Evolutionary conservation across 352 stramenopile species (phyloP).

Genomic region (Globisporangium paroecandrum): DNA sequence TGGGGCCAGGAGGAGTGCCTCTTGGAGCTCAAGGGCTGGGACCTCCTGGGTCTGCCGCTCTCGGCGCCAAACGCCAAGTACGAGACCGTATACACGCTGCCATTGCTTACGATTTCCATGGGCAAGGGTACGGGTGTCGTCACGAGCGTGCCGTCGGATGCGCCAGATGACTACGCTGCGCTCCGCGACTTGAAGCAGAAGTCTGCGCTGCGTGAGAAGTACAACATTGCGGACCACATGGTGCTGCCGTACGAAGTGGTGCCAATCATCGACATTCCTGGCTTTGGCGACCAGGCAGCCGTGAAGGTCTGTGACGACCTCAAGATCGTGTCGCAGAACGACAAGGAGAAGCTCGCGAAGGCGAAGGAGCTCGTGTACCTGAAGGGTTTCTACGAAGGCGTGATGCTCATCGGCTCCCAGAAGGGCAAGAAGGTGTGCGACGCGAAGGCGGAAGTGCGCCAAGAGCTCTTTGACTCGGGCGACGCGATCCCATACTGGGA

Average conservation of each 20-base stretch:
- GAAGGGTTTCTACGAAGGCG: constrained; percentile 99
- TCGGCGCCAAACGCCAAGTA: constrained; percentile 95
- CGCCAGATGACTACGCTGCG: constrained; percentile 98
- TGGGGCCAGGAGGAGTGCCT: constrained; percentile 89
- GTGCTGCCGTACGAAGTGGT: constrained; percentile 98
- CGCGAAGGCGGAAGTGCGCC: constrained; percentile 95
- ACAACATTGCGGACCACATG: constrained; percentile 97
- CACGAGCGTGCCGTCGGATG: constrained; percentile 98
- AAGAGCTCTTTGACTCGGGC: constrained; percentile 94
- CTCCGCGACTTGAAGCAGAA: constrained; percentile 99
- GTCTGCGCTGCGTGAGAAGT: constrained; percentile 97
- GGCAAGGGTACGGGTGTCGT: constrained; percentile 99
- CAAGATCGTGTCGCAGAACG: constrained; percentile 98
- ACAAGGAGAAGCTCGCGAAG: constrained; percentile 98
- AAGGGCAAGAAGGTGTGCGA: constrained; percentile 96
- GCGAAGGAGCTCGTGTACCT: constrained; percentile 98
- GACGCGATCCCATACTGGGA: constrained; percentile 98
- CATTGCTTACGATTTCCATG: constrained; percentile 99
- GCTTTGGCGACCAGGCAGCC: constrained; percentile 95
- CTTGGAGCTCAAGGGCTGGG: constrained; percentile 92
- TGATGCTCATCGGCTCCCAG: constrained; percentile 97
- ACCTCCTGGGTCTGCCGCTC: constrained; percentile 96
- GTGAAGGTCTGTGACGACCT: constrained; percentile 97
- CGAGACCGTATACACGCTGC: constrained; percentile 99
- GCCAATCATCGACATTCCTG: constrained; percentile 99